A percentile compares a stretch with the other conserved stretches of the same genome.
These are phyloP conservation scores for Candida taoyuanica DNA, from an alignment of 805 yeast species.

Conservation along the genomic window DNA sequence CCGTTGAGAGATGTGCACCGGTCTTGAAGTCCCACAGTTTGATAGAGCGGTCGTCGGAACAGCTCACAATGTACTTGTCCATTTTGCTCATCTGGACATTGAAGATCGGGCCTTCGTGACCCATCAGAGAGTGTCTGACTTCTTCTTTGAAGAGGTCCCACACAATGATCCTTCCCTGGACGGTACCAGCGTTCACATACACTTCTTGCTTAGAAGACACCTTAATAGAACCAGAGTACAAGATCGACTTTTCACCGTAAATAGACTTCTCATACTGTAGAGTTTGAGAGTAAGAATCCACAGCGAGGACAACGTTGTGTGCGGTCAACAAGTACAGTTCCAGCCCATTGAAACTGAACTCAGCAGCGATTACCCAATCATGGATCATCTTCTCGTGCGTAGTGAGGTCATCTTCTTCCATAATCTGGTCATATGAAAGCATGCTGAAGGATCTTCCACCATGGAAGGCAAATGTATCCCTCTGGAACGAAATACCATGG, in stretches of 20 bases:
- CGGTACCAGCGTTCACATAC: conserved; percentile 84
- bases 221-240: conserved; percentile 80
- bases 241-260: conserved; percentile 70
- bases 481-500: conserved; percentile 60
- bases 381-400: conserved; percentile 47
- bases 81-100: conserved; percentile 59
- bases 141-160: conserved; percentile 56
- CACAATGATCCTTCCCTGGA: conserved; percentile 77
- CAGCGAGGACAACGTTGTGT: conserved; percentile 60
- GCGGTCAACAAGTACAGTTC: conserved; percentile 62
- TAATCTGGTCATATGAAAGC: conserved; percentile 29
- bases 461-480: conserved; percentile 39
- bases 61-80: conserved; percentile 59
- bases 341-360: conserved; percentile 38
- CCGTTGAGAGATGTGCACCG: conserved; percentile 63
- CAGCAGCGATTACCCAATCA: conserved; percentile 77
- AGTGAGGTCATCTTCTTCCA: conserved; percentile 21
- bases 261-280: conserved; percentile 31
- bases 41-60: conserved; percentile 93
- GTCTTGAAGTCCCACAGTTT: conserved; percentile 61
- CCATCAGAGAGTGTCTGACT: conserved; percentile 52
- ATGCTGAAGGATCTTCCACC: conserved; percentile 72
- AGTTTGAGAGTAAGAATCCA: conserved; percentile 28
- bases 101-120: conserved; percentile 91
- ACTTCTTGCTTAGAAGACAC: conserved; percentile 39